Conservation (phyloP, 164 flowering plant species). For the Protea cynaroides region DNA sequence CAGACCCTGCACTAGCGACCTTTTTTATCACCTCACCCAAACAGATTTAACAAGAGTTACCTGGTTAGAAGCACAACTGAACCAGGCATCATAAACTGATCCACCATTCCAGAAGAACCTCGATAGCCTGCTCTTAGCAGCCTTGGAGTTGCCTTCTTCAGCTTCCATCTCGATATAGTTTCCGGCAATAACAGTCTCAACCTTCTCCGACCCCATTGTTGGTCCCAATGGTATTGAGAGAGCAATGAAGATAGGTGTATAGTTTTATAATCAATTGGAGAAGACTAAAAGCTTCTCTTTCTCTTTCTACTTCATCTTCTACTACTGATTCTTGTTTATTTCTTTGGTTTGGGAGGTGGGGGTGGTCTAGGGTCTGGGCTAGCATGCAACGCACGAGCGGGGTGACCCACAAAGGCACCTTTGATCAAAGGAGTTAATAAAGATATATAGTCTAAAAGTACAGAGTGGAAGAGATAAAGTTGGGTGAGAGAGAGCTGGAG, state of each 20-base stretch:
- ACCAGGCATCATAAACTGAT: background rate
- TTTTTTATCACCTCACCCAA: too few species aligned
- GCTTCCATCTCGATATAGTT: conserved; percentile 69
- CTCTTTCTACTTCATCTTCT: too few species aligned
- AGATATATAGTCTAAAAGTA: background rate
- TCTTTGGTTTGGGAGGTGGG: conserved; percentile 17
- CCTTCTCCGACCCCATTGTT: conserved; percentile 67
- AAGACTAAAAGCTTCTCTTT: background rate
- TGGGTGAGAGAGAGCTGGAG: conserved; percentile 15
- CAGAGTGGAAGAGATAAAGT: background rate
- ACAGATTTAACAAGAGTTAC: background rate
- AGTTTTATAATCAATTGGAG: background rate
- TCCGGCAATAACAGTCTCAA: conserved; percentile 58
- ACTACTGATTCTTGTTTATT: background rate
- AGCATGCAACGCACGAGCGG: conserved; percentile 60
- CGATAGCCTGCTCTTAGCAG: too few species aligned
- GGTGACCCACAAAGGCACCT: conserved; percentile 27
- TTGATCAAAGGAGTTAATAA: conserved; percentile 1
- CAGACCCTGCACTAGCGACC: too few species aligned
- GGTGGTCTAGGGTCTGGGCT: conserved; percentile 28
- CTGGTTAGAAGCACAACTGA: too few species aligned
- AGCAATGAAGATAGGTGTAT: background rate
- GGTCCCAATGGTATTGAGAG: conserved; percentile 1
- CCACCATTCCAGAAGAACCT: too few species aligned
- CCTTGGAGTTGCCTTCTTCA: conserved; percentile 9